Conservation (phyloP, 2,329 filamentous ascomycete genomes). For the Arthrobotrys entomopaga region DNA sequence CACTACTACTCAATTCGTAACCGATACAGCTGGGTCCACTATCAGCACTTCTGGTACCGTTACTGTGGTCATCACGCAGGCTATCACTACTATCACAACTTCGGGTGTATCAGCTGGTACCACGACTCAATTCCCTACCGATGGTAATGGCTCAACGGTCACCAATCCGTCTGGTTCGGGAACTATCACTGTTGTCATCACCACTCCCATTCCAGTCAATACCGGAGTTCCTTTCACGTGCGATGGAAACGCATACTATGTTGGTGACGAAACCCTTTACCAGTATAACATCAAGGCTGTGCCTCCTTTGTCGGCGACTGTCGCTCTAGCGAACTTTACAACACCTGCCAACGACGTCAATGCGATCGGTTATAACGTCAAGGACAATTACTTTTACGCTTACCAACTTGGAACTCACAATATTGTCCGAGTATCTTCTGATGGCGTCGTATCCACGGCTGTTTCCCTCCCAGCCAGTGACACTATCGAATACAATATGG, state of each 20-base stretch:
- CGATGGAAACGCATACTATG: not conserved
- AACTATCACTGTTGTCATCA: not conserved
- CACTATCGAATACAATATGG: not conserved
- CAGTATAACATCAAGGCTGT: not conserved
- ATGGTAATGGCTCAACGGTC: not conserved
- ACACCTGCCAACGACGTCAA: not conserved
- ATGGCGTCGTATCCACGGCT: not conserved
- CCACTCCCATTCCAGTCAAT: not conserved
- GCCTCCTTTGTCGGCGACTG: not conserved
- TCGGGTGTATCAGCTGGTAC: not conserved
- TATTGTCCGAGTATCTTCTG: conserved; percentile 3
- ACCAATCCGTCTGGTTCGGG: not conserved
- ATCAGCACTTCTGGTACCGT: too few species aligned
- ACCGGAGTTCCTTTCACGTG: not conserved
- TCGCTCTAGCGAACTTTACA: not conserved
- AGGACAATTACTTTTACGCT: conserved; percentile 7
- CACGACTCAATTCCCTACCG: not conserved
- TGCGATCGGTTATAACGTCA: not conserved
- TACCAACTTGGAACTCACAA: too few species aligned
- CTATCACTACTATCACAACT: not conserved
- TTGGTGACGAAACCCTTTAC: not conserved
- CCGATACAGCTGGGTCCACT: too few species aligned
- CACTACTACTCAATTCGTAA: too few species aligned
- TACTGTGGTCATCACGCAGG: too few species aligned
- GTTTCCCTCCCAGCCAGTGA: not conserved